These are phyloP conservation scores for Mortierella sp. DNA, from an alignment of 371 early-diverging fungal species.

Conservation along the genomic window DNA sequence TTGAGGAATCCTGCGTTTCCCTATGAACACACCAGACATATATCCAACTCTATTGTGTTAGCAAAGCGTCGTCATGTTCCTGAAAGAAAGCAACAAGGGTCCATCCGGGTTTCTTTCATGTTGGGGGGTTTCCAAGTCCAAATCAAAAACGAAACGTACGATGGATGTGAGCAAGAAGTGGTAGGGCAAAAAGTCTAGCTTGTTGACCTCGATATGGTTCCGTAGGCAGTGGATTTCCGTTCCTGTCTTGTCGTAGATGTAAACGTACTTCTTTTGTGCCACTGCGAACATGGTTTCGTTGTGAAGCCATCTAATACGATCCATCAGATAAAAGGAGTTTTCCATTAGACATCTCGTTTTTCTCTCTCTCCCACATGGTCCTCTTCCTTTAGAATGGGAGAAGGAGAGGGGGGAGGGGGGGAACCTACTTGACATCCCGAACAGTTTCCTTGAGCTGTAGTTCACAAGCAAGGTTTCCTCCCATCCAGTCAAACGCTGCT, in stretches of 20 bases:
- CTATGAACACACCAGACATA: too few species aligned
- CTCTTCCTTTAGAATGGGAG: background rate
- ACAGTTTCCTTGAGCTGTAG: slow-evolving; percentile 90
- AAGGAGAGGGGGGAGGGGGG: slow-evolving; percentile 1
- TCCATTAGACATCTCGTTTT: background rate
- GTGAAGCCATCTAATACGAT: slow-evolving; percentile 84
- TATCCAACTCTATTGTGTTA: too few species aligned
- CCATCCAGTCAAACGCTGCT: slow-evolving; percentile 93
- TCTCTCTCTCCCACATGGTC: background rate
- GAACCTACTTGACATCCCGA: slow-evolving; percentile 90
- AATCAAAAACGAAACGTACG: slow-evolving; percentile 55
- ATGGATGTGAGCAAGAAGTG: slow-evolving; percentile 94
- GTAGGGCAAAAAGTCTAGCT: slow-evolving; percentile 95
- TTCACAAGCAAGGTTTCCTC: slow-evolving; percentile 87
- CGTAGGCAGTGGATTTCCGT: slow-evolving; percentile 94
- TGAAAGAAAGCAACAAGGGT: background rate
- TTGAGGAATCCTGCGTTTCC: slow-evolving; percentile 86
- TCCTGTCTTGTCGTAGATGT: slow-evolving; percentile 96
- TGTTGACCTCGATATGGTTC: slow-evolving; percentile 84
- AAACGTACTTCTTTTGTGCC: slow-evolving; percentile 96
- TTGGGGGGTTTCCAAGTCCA: too few species aligned
- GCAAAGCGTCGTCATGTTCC: too few species aligned
- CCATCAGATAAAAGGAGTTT: slow-evolving; percentile 5
- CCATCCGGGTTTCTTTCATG: too few species aligned
- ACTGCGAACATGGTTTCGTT: slow-evolving; percentile 97